Evolutionary conservation across 257 asterid genomes (phyloP).

Genomic region (Solanum bulbocastanum): DNA sequence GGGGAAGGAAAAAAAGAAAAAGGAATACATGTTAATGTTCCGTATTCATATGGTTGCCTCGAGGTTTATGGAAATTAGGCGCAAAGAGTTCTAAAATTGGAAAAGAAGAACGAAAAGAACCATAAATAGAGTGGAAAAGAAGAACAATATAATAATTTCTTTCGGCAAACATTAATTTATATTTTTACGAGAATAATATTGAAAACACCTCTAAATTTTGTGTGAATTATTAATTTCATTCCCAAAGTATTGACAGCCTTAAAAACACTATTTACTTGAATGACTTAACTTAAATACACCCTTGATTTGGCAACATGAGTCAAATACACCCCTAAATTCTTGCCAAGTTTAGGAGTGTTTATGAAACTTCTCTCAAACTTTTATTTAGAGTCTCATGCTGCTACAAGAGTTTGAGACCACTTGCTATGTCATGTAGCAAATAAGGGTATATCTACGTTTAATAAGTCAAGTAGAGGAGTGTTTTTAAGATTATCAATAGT

Average conservation of each 20-base stretch:
- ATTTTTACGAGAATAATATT: neutral
- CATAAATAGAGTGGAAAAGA: neutral
- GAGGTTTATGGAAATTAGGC: neutral
- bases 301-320: neutral
- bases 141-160: neutral
- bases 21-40: neutral
- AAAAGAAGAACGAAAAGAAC: too few species aligned
- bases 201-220: neutral
- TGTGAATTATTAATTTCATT: neutral
- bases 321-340: neutral
- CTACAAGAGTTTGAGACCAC: too few species aligned
- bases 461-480: too few species aligned
- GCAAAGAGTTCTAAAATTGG: neutral
- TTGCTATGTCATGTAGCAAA: too few species aligned
- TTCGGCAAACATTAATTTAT: neutral
- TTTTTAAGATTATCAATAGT: too few species aligned
- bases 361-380: neutral
- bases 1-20: neutral
- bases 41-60: neutral
- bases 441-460: too few species aligned
- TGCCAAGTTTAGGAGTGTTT: neutral
- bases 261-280: neutral
- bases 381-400: too few species aligned
- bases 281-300: neutral
- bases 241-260: neutral